Conservation (phyloP, 768 basidiomycete genomes). For the Lepiota venenata region DNA sequence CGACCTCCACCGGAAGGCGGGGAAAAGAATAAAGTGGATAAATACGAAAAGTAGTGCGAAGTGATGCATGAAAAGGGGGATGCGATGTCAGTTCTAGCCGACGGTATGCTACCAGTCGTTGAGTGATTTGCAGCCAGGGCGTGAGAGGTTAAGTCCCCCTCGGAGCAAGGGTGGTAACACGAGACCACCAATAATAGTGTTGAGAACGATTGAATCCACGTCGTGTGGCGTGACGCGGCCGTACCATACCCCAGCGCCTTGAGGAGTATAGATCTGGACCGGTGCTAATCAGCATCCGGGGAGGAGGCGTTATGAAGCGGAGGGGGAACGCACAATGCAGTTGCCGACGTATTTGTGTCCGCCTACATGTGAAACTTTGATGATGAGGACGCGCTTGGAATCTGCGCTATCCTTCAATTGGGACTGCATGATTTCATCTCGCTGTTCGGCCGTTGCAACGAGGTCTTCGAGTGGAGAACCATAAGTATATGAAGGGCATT, state of each 20-base stretch:
- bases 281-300: slow-evolving; percentile 1
- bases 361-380: slow-evolving; percentile 88
- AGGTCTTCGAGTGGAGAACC: slow-evolving; percentile 62
- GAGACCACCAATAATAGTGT: slow-evolving; percentile 83
- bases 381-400: slow-evolving; percentile 72
- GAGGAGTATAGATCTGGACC: slow-evolving; percentile 78
- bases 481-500: slow-evolving; percentile 46
- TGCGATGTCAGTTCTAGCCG: slow-evolving; percentile 7
- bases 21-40: background rate
- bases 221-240: slow-evolving; percentile 91
- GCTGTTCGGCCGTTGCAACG: slow-evolving; percentile 45
- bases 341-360: slow-evolving; percentile 94
- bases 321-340: slow-evolving; percentile 63
- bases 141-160: slow-evolving; percentile 76
- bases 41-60: background rate
- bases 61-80: background rate
- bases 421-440: slow-evolving; percentile 51
- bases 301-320: background rate
- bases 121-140: slow-evolving; percentile 63
- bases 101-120: slow-evolving; percentile 60
- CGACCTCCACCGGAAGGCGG: too few species aligned
- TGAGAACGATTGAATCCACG: slow-evolving; percentile 79
- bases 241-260: slow-evolving; percentile 88
- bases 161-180: slow-evolving; percentile 84
- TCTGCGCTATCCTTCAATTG: slow-evolving; percentile 49